Evolutionary conservation across 2,329 filamentous ascomycete genomes (phyloP), one percentile per base, ranked within the genome.

Genomic region (Reticulascus tulasneorum): DNA sequence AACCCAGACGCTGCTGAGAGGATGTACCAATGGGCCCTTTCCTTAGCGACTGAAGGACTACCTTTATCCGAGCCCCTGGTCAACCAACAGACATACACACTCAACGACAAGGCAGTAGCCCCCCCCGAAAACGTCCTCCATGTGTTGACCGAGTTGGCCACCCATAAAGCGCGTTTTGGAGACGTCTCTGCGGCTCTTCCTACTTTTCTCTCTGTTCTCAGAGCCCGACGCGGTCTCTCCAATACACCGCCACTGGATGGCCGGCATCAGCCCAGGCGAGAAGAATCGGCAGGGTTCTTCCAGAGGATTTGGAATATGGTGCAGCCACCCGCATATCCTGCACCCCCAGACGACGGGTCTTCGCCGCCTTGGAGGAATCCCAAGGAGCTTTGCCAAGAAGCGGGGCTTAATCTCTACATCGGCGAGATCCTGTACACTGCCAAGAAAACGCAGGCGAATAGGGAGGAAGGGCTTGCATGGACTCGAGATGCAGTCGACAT

Each of bases 391-490:
- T 96, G 90, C 59, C 84, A 93, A 47, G 90, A 96, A 60, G 88
- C 89, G 4, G 87, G 79, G 0, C 64, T 96, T 11, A 89, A 88
- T 70, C 75, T 89, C 17, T 93, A 95, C 60, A 91, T 97, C 45
- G 91, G 91, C 40, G 91, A 97, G 64, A 94, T 97, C 33, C 73
- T 97, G 21, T 96, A 85, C 59, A 77, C 86, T 0, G 76, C 75
- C 5, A 73, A 75, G n/a, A 63, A 67, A 5, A 42, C 55, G 5
- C 59, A 57, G 21, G 49, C 54, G 2, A 63, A 60, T 13, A 66
- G 69, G 33, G 80, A 86, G 31, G 82, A 84, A 42, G 91, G 89
- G 1, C 69, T 96, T 3, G 80, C 81, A 6, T 97, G 91, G 91
- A 95, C 91, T 1, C 78, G 88, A 37, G 87, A 95, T 45, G 89